Conservation (phyloP, 2,329 filamentous ascomycete species). For the Lachnellula subtilissima region DNA sequence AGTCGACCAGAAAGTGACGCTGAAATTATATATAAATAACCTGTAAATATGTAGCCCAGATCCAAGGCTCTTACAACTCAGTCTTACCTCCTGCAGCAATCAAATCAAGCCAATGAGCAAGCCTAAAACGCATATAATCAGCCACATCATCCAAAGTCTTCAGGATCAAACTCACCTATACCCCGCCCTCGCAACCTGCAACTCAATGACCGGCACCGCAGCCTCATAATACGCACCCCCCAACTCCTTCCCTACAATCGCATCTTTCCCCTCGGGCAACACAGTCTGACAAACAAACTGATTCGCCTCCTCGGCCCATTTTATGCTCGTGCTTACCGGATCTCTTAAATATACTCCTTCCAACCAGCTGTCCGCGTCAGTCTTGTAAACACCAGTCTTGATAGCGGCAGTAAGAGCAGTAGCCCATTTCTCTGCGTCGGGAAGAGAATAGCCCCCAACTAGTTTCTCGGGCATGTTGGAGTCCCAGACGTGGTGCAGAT, state of each 20-base stretch:
- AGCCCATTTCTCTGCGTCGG: slow-evolving; percentile 51
- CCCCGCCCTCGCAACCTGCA: slow-evolving; percentile 63
- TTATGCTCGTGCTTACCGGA: slow-evolving; percentile 50
- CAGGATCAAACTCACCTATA: slow-evolving; percentile 42
- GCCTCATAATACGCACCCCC: slow-evolving; percentile 58
- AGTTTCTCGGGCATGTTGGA: slow-evolving; percentile 62
- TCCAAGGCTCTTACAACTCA: slow-evolving; percentile 15
- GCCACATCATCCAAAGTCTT: not conserved
- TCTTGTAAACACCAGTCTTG: slow-evolving; percentile 48
- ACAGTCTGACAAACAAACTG: slow-evolving; percentile 57
- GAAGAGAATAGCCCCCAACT: slow-evolving; percentile 50
- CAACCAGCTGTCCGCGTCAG: slow-evolving; percentile 49
- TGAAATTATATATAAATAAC: not conserved
- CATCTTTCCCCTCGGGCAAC: slow-evolving; percentile 54
- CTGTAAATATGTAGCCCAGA: not conserved
- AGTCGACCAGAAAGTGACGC: not conserved
- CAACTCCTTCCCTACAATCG: slow-evolving; percentile 56
- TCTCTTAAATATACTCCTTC: slow-evolving; percentile 51
- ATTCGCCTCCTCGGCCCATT: slow-evolving; percentile 62
- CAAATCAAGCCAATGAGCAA: slow-evolving; percentile 63
- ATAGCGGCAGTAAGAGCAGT: slow-evolving; percentile 51
- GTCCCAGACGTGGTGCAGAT: slow-evolving; percentile 73
- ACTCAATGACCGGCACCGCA: slow-evolving; percentile 59
- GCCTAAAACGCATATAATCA: slow-evolving; percentile 19
- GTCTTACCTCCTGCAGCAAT: slow-evolving; percentile 41